phyloP scores from a whole-genome alignment of 2,329 filamentous ascomycete genomes.

The Aspergillus fumigatiaffinis region DNA sequence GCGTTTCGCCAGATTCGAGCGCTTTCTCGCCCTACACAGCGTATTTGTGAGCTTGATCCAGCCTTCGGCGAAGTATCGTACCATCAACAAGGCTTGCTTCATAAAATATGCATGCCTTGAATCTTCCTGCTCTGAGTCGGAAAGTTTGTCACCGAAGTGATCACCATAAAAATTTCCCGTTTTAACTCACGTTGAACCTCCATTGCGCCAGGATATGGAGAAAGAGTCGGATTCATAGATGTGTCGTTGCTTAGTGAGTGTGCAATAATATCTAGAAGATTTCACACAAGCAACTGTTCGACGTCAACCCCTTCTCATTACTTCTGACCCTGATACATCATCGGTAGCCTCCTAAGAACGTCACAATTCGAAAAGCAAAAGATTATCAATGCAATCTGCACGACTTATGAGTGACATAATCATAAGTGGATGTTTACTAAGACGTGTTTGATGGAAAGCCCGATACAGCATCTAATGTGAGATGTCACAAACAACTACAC shows the following conservation, averaged over 20 bases:
- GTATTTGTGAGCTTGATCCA: constrained; percentile 1
- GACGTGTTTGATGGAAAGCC: background rate
- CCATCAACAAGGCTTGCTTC: constrained; percentile 82
- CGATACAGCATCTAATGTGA: background rate
- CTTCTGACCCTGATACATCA: background rate
- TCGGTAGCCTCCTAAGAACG: background rate
- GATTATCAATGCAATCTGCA: background rate
- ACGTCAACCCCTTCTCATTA: background rate
- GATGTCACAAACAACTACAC: background rate
- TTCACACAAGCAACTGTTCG: background rate
- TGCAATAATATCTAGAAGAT: background rate
- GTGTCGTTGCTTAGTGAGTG: background rate
- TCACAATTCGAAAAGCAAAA: background rate
- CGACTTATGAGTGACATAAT: background rate
- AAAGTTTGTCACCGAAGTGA: background rate
- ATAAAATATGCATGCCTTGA: constrained; percentile 62
- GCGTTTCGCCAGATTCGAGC: constrained; percentile 82
- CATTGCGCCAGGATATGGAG: background rate
- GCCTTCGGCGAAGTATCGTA: constrained; percentile 30
- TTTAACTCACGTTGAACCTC: background rate
- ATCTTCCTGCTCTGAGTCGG: constrained; percentile 11
- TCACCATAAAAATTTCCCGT: background rate
- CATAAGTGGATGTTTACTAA: background rate
- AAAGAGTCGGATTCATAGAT: background rate
- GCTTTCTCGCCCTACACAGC: constrained; percentile 71